Conservation (phyloP, 306 rosid genomes). For the Purshia tridentata region DNA sequence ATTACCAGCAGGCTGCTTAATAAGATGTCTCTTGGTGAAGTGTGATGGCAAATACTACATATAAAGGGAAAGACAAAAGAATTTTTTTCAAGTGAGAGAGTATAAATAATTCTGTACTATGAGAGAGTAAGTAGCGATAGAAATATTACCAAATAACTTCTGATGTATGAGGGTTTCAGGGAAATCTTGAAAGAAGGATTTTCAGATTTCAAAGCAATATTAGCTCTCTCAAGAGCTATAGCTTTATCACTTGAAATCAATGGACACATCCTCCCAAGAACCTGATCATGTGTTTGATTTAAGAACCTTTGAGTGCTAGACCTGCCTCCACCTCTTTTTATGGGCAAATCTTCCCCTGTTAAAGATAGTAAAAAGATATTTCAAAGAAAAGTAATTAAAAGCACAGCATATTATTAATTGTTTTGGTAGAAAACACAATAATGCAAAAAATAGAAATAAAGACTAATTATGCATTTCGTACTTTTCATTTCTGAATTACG, state of each 20-base stretch:
- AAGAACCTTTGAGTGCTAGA: neutral
- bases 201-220: neutral
- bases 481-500: neutral
- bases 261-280: neutral
- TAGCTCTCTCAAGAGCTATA: neutral
- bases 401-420: neutral
- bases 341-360: neutral
- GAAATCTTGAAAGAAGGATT: constrained; percentile 6
- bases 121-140: neutral
- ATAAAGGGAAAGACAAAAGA: neutral
- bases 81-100: neutral
- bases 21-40: neutral
- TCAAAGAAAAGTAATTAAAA: neutral
- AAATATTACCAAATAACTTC: neutral
- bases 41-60: neutral
- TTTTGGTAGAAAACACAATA: neutral
- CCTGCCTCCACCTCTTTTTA: neutral
- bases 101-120: neutral
- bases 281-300: neutral
- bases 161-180: constrained; percentile 6
- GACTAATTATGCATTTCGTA: neutral
- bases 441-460: too few species aligned
- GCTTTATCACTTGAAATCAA: neutral
- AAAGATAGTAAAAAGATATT: neutral
- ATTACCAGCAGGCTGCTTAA: neutral